Evolutionary conservation across 1,139 yeast species (phyloP).

Genomic region (Candida sp.): DNA sequence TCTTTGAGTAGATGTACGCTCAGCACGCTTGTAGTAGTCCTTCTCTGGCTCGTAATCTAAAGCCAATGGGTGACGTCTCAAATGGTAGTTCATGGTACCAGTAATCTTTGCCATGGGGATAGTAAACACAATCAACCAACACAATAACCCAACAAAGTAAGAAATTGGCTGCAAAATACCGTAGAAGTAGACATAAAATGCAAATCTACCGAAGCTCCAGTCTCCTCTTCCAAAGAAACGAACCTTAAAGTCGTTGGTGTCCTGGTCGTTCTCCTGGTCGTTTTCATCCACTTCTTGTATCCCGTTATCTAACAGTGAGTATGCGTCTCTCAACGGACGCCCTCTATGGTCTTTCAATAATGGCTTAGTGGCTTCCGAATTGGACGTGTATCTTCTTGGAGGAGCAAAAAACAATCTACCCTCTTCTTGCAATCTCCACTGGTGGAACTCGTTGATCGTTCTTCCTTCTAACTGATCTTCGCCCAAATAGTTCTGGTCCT

Average conservation of each 20-base stretch:
- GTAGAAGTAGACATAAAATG: slow-evolving; percentile 79
- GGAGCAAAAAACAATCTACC: slow-evolving; percentile 78
- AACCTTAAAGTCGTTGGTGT: slow-evolving; percentile 43
- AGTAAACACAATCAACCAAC: slow-evolving; percentile 89
- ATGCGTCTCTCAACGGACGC: slow-evolving; percentile 44
- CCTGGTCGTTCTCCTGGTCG: slow-evolving; percentile 32
- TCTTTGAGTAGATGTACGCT: slow-evolving; percentile 17
- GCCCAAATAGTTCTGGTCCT: slow-evolving; percentile 78
- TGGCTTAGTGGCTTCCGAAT: slow-evolving; percentile 37
- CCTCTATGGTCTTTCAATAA: slow-evolving; percentile 50
- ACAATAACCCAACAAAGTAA: slow-evolving; percentile 54
- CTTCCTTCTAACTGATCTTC: slow-evolving; percentile 95
- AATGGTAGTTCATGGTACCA: slow-evolving; percentile 63
- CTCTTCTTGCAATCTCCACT: slow-evolving; percentile 86
- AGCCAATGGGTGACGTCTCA: slow-evolving; percentile 92
- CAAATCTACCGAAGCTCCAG: slow-evolving; percentile 86
- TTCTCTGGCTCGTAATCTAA: slow-evolving; percentile 68
- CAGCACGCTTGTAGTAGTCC: slow-evolving; percentile 42
- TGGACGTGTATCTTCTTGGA: slow-evolving; percentile 46
- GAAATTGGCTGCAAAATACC: slow-evolving; percentile 71
- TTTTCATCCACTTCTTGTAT: slow-evolving; percentile 17
- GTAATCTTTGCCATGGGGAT: slow-evolving; percentile 92
- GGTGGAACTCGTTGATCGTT: slow-evolving; percentile 80
- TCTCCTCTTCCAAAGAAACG: slow-evolving; percentile 91
- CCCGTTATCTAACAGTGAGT: slow-evolving; percentile 32